Base-by-base conservation (phyloP, 2,329 filamentous ascomycete genomes). In the Neurospora crassa region DNA sequence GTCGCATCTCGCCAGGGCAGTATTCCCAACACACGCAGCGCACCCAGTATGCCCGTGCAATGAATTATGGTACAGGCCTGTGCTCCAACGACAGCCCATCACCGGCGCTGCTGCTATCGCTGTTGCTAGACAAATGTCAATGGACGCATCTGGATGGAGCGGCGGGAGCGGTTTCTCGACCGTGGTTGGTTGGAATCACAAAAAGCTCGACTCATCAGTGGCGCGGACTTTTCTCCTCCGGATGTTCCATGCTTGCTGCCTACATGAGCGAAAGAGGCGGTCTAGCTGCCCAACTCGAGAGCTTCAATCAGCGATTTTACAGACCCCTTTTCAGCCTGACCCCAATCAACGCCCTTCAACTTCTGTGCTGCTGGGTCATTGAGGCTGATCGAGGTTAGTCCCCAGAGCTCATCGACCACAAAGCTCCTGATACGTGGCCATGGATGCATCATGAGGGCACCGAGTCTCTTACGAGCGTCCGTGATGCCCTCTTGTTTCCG, bases 381-480 rank as follows among this genome's bases (percentile, higher is more conserved):
- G n/a, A 69, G 70, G 8, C 77, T 78, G 40, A 72, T 70, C 24
- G 67, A 68, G 7, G 43, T 29, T 71, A 86, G 75, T 20, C 78
- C 81, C 87, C 86, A 91, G 42, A 91, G 78, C 79, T 88, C 87
- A 75, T 91, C 89, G 5, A 88, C 84, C 18, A 88, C 88, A 67
- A 84, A 79, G 72, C 80, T 86, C 72, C 90, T 82, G 75, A 96
- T 89, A 76, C 88, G 87, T 6, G 94, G 93, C 84, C 93, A 97
- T 0, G 93, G 92, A 82, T 97, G 95, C 71, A 89, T 81, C 74
- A 97, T 82, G 83, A 97, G 88, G 29, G 87, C 89, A 0, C 87
- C 87, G 53, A 97, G 82, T 79, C 94, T 92, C 78, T 86, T 89
- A 70, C 89, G 80, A 3, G 91, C 91, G 71, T 83, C 83, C 10